Base-by-base conservation (phyloP, 345 rosid genomes). In the Arabidopsis suecica region DNA sequence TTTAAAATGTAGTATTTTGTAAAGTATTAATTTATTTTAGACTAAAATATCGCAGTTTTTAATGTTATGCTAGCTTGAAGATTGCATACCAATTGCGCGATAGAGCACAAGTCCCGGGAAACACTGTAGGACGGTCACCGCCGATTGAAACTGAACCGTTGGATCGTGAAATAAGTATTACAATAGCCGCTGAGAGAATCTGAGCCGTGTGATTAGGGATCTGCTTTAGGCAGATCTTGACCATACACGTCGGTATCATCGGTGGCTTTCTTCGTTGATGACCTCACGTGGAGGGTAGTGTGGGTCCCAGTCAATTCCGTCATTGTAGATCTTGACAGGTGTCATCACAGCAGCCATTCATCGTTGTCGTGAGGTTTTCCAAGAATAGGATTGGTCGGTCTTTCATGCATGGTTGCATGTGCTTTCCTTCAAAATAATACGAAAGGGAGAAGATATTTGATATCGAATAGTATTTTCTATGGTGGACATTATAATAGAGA, bases 121-220 rank as follows among this genome's bases (percentile, higher is more conserved):
- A 54, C 68, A 78, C 81, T 59, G 77, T 49, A 79, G 92, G 97
- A 77, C 91, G 96, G 94, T 88, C 66, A 79, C 98, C 96, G 98
- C 86, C 93, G 25, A 69, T 54, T 51, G 23, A 34, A 75, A 58
- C 0, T 12, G 1, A 78, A 59, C 89, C 89, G 85, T 87, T 69
- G 69, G 91, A 88, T 90, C 34, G 25, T 11, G 9, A 47, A 56
- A 68, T 58, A 66, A 38, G 76, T 78, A 78, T 65, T 65, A 59
- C 25, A 78, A 71, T 79, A 65, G 84, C 86, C 88, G 85, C 69
- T 85, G 75, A 68, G 81, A 53, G 44, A 72, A 79, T 81, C 60
- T 5, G 34, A 71, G 58, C 88, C 96, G 90, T 84, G 72, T 82
- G 85, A 84, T 37, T 69, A 68, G 77, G 65, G 68, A 72, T 84